Evolutionary conservation across 441 rosid species (phyloP), one percentile per base, ranked within the genome.

Genomic region (Pelargonium hybrid): DNA sequence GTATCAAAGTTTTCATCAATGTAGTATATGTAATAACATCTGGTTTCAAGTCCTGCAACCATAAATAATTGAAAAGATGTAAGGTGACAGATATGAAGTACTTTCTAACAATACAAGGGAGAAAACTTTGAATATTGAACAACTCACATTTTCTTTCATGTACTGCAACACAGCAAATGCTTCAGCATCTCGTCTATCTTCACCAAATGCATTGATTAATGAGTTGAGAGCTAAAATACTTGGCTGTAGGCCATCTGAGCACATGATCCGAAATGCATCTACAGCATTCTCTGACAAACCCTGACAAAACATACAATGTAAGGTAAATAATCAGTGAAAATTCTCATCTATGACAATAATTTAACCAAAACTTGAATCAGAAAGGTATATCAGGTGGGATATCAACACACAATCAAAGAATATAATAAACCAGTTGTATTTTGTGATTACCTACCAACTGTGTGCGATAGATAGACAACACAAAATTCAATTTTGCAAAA

Each of bases 21-120:
- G 98, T 92, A 25, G 99, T 95, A 78, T 86, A 95, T 0, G 98
- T 92, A 67, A 95, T 87, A 47, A 95, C 99, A 23, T 95, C 97
- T 43, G 97, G 95, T 62, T 87, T 89, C 81, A 94, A 74, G 23
- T 84, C 88, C 98, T 92, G 87, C 83, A 84, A 71, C 6, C 4
- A 23, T 9, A 59, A 23, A 59, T 59, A 21, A 3, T 21, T 59
- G 64, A 59, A 59, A 21, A 50, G 31, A 20, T 29, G 34, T 59
- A 59, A 10, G 64, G 11, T 4, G n/a, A 26, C 64, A 21, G 52
- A 25, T 50, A 70, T 37, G 57, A 56, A 77, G 63, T 71, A 72
- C 68, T 61, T 41, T 64, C 4, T 41, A 15, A n/a, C 64, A 59
- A 59, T 59, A 17, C 20, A 9, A 48, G 66, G 26, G 21, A 37